phyloP scores from a whole-genome alignment of 2,329 filamentous ascomycete species.

The Fusarium clavum region DNA sequence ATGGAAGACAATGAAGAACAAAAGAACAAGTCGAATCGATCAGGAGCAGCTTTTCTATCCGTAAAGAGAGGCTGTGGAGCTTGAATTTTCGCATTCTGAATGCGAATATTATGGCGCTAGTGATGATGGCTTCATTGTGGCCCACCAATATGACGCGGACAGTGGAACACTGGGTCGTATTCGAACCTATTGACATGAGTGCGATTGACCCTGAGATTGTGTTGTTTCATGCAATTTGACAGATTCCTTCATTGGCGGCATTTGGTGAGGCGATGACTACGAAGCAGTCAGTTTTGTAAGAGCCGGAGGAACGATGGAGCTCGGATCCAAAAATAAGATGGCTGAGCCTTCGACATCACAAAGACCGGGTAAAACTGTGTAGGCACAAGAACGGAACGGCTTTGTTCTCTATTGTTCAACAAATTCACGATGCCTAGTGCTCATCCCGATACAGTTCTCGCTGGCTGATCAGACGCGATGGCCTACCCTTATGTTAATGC shows the following conservation, averaged over 20 bases:
- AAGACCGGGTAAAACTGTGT: no score
- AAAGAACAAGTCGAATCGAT: no score
- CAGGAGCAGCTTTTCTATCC: neutral
- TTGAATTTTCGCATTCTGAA: constrained; percentile 19
- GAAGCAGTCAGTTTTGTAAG: neutral
- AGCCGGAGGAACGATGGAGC: neutral
- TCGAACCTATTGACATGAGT: neutral
- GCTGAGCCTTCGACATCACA: neutral
- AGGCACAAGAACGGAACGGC: no score
- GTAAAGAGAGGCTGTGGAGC: neutral
- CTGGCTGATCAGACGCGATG: no score
- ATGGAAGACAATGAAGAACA: neutral
- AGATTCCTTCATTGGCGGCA: no score
- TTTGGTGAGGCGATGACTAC: no score
- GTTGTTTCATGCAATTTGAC: neutral
- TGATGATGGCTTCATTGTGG: neutral
- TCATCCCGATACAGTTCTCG: no score
- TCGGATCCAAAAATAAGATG: neutral
- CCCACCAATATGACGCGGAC: constrained; percentile 20
- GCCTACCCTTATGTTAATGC: no score
- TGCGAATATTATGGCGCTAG: constrained; percentile 18
- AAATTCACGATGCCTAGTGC: no score
- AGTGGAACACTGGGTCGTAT: neutral
- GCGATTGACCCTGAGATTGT: neutral
- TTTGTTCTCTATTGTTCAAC: no score